These are phyloP conservation scores for Tulasnella sp. DNA, from an alignment of 768 basidiomycete genomes.

Conservation along the genomic window DNA sequence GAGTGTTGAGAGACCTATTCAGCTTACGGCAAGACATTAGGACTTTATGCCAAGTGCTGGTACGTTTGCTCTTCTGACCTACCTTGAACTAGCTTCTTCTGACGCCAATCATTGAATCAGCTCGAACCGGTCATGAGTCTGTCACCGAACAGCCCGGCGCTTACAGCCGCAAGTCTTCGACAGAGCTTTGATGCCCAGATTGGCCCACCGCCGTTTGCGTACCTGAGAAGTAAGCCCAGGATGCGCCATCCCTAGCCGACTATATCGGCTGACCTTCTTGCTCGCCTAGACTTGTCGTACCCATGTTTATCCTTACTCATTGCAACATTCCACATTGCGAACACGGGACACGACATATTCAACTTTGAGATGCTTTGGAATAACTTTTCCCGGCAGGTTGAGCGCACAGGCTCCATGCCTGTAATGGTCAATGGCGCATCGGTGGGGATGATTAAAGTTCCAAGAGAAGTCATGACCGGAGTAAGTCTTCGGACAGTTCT, in stretches of 20 bases:
- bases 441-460: slow-evolving; percentile 64
- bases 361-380: slow-evolving; percentile 92
- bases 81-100: neutral
- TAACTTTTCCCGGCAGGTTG: slow-evolving; percentile 69
- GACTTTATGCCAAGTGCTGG: neutral
- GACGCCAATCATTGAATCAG: slow-evolving; percentile 25
- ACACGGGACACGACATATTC: slow-evolving; percentile 71
- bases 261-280: neutral
- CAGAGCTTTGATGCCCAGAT: slow-evolving; percentile 53
- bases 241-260: neutral
- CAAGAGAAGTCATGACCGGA: slow-evolving; percentile 58
- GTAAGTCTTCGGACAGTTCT: slow-evolving; percentile 45
- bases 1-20: neutral
- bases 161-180: slow-evolving; percentile 46
- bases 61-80: neutral
- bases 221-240: slow-evolving; percentile 50
- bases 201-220: slow-evolving; percentile 51
- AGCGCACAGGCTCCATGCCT: slow-evolving; percentile 67
- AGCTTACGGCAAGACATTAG: slow-evolving; percentile 9
- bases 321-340: slow-evolving; percentile 71
- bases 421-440: slow-evolving; percentile 60
- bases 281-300: slow-evolving; percentile 61
- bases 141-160: slow-evolving; percentile 52
- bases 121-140: slow-evolving; percentile 38
- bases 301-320: slow-evolving; percentile 79